phyloP scores from a whole-genome alignment of 495 filamentous ascomycete species.

The Tuber melanosporum region DNA sequence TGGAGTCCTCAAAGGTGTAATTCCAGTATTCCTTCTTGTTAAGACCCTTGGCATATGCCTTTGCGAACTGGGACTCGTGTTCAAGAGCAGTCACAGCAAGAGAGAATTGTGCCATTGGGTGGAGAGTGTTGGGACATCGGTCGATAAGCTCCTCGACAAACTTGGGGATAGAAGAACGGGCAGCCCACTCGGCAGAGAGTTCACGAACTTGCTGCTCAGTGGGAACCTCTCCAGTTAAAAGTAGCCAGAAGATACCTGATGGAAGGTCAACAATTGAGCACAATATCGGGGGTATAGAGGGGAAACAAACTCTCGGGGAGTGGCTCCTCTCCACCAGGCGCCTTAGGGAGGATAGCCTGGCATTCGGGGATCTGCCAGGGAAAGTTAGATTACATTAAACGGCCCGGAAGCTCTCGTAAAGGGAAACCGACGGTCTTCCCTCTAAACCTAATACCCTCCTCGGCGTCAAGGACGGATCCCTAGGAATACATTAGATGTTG shows the following conservation, averaged over 20 bases:
- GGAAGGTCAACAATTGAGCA: conserved; percentile 32
- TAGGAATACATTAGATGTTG: conserved; percentile 37
- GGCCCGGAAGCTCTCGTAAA: not conserved
- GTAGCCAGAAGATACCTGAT: conserved; percentile 94
- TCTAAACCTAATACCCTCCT: conserved; percentile 98
- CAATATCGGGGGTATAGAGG: not conserved
- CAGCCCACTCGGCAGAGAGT: conserved; percentile 96
- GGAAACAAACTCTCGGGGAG: conserved; percentile 70
- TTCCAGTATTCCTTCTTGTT: conserved; percentile 99
- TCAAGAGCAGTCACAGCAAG: conserved; percentile 95
- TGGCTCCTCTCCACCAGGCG: conserved; percentile 89
- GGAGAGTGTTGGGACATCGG: conserved; percentile 94
- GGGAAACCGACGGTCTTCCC: conserved; percentile 67
- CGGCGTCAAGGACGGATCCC: conserved; percentile 93
- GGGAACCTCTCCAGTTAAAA: conserved; percentile 93
- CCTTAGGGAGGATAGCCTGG: conserved; percentile 93
- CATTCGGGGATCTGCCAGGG: conserved; percentile 76
- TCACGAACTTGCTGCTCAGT: conserved; percentile 95
- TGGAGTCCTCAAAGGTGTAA: conserved; percentile 98
- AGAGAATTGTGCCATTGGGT: conserved; percentile 99
- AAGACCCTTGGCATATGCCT: conserved; percentile 96
- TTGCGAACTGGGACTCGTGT: conserved; percentile 93
- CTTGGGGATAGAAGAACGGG: conserved; percentile 89
- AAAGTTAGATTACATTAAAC: conserved; percentile 12
- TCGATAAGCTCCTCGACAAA: conserved; percentile 98